Conservation (phyloP, 2,329 filamentous ascomycete species). For the Pseudocercospora cruenta region DNA sequence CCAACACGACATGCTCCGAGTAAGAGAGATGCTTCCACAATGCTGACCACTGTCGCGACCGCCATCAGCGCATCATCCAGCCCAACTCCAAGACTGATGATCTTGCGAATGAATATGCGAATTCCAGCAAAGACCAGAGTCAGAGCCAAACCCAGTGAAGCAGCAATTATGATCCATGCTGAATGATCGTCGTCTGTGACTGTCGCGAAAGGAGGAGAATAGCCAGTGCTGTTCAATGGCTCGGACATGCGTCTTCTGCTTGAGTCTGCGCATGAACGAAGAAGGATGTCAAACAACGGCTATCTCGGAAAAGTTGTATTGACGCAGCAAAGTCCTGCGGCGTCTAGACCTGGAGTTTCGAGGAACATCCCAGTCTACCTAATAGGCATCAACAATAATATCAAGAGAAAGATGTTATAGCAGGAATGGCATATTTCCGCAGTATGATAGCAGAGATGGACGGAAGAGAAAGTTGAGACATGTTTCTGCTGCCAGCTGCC, state of each 20-base stretch:
- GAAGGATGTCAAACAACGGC: background rate
- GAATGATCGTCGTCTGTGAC: slow-evolving; percentile 19
- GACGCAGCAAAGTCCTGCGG: background rate
- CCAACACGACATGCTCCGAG: slow-evolving; percentile 16
- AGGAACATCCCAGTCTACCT: background rate
- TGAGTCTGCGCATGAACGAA: background rate
- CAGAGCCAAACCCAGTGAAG: slow-evolving; percentile 18
- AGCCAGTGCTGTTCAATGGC: slow-evolving; percentile 1
- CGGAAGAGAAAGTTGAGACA: background rate
- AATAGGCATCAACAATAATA: background rate
- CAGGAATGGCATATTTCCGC: background rate
- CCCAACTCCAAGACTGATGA: slow-evolving; percentile 14
- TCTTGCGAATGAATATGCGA: slow-evolving; percentile 14
- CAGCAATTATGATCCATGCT: slow-evolving; percentile 25
- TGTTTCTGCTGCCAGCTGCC: background rate
- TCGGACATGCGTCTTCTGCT: slow-evolving; percentile 7
- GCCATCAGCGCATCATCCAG: slow-evolving; percentile 19
- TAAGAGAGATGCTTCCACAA: slow-evolving; percentile 13
- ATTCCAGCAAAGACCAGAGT: slow-evolving; percentile 14
- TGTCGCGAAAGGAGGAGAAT: slow-evolving; percentile 14
- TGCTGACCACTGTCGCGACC: slow-evolving; percentile 8
- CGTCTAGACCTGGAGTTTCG: background rate
- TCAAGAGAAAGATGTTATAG: background rate
- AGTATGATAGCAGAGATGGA: background rate
- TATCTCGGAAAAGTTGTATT: background rate